These are phyloP conservation scores for Chlorociboria aeruginascens DNA, from an alignment of 495 filamentous ascomycete genomes.

Conservation along the genomic window DNA sequence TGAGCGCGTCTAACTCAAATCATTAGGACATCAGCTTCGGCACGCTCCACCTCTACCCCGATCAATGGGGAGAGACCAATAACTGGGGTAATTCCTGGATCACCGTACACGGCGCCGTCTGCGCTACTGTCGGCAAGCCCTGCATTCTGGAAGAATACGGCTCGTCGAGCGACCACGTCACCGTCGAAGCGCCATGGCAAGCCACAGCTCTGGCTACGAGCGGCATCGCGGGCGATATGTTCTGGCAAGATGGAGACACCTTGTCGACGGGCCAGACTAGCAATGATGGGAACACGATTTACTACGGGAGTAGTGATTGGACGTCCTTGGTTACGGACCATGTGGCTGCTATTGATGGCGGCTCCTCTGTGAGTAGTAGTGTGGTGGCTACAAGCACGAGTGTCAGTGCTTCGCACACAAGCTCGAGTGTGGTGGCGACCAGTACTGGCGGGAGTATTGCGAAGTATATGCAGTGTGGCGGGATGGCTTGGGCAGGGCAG, in stretches of 20 bases:
- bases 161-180: constrained; percentile 23
- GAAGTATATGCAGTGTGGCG: too few species aligned
- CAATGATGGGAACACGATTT: constrained; percentile 47
- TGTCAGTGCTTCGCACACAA: too few species aligned
- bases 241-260: constrained; percentile 52
- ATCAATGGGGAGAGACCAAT: constrained; percentile 26
- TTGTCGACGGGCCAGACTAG: constrained; percentile 34
- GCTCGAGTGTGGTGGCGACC: too few species aligned
- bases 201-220: constrained; percentile 32
- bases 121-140: constrained; percentile 43
- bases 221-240: constrained; percentile 43
- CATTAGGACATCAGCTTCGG: constrained; percentile 44
- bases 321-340: constrained; percentile 33
- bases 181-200: constrained; percentile 41
- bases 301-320: constrained; percentile 41
- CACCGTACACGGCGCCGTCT: constrained; percentile 41
- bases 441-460: too few species aligned
- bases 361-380: too few species aligned
- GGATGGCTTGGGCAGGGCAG: too few species aligned
- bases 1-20: constrained; percentile 34
- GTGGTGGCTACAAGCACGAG: too few species aligned
- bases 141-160: constrained; percentile 57
- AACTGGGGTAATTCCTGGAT: constrained; percentile 44
- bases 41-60: constrained; percentile 51
- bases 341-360: too few species aligned